phyloP scores from a whole-genome alignment of 371 early-diverging fungal species.

The Apophysomyces elegans region DNA sequence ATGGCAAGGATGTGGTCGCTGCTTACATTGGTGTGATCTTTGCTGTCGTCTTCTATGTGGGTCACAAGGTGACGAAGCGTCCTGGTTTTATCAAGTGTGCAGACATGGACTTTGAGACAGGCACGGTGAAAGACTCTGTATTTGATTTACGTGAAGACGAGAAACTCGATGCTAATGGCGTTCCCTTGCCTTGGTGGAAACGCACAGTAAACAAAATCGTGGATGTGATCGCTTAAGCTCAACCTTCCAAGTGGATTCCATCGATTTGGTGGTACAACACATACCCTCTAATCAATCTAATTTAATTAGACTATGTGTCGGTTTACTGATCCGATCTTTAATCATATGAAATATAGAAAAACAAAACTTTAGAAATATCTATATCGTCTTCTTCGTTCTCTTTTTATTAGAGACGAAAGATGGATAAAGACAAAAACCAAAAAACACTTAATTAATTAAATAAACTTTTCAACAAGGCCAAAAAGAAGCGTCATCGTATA shows the following conservation, averaged over 20 bases:
- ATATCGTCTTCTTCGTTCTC: no score
- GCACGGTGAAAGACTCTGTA: conserved; percentile 31
- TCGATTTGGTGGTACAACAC: conserved; percentile 4
- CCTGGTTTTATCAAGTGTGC: conserved; percentile 37
- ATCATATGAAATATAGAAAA: neutral
- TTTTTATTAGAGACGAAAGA: no score
- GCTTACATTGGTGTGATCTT: conserved; percentile 61
- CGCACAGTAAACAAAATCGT: conserved; percentile 21
- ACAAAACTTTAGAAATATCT: no score
- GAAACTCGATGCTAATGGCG: conserved; percentile 26
- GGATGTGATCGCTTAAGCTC: conserved; percentile 27
- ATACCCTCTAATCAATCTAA: neutral
- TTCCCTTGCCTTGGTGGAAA: conserved; percentile 34
- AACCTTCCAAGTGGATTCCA: neutral
- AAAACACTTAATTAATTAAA: neutral
- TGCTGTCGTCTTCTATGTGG: conserved; percentile 55
- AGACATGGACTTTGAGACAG: conserved; percentile 58
- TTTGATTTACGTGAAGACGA: conserved; percentile 30
- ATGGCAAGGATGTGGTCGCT: conserved; percentile 43
- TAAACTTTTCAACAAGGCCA: conserved; percentile 9
- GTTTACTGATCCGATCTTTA: conserved; percentile 4
- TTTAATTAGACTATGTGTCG: neutral
- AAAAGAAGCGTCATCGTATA: neutral
- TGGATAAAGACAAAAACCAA: neutral
- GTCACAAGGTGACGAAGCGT: conserved; percentile 54